Percentiles rank a stretch among this genome's conserved stretches.
phyloP scores from a whole-genome alignment of 176 grass and related monocot species.

The Luzula sylvatica region DNA sequence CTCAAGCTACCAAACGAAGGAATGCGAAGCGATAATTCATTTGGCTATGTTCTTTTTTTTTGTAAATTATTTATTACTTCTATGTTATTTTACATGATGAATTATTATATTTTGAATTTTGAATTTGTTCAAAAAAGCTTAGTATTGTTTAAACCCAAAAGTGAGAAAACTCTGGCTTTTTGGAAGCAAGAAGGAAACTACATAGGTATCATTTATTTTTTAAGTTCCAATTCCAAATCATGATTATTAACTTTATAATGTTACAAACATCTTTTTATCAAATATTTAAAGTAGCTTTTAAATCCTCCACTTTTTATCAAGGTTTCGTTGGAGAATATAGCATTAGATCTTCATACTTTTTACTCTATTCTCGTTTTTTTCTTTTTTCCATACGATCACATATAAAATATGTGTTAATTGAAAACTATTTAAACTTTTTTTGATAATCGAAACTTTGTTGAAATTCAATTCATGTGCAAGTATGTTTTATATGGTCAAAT shows the following conservation, averaged over 20 bases:
- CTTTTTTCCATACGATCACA: no score
- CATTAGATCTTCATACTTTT: no score
- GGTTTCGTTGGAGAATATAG: no score
- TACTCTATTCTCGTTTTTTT: not conserved
- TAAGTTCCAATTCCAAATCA: slow-evolving; percentile 6
- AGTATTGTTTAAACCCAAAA: no score
- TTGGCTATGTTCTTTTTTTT: not conserved
- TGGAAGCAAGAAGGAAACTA: slow-evolving; percentile 13
- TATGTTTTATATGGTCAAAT: no score
- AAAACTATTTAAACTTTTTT: slow-evolving; percentile 8
- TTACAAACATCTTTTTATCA: not conserved
- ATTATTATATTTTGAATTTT: no score
- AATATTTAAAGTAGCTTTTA: no score
- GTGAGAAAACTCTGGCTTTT: not conserved
- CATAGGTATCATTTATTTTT: not conserved
- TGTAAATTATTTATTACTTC: not conserved
- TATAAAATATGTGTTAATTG: no score
- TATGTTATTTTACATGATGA: no score
- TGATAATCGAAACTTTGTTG: slow-evolving; percentile 1
- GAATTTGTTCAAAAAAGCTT: no score
- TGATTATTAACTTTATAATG: slow-evolving; percentile 3
- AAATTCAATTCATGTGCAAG: no score
- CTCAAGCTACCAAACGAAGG: slow-evolving; percentile 67
- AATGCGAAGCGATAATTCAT: slow-evolving; percentile 59
- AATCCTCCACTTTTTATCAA: no score